Conservation (phyloP, 495 filamentous ascomycete species). For the Amphirosellinia nigrospora region DNA sequence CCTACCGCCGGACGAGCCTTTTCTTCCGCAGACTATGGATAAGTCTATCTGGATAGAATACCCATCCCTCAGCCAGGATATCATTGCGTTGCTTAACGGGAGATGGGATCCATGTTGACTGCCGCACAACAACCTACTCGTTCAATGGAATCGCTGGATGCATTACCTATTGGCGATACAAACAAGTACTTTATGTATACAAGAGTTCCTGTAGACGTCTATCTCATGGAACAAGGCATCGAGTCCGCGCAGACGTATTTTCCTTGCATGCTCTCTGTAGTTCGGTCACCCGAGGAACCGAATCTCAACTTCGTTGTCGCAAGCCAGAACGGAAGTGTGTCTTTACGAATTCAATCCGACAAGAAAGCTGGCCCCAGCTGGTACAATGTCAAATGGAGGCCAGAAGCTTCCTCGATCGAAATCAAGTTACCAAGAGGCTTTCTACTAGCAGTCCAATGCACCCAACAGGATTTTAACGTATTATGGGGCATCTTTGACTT, state of each 20-base stretch:
- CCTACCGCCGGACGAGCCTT: constrained; percentile 67
- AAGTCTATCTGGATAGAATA: constrained; percentile 77
- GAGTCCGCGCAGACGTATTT: constrained; percentile 68
- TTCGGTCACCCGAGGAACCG: constrained; percentile 70
- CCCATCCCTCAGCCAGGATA: constrained; percentile 70
- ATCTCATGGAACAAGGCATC: constrained; percentile 69
- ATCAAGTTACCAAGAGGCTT: constrained; percentile 73
- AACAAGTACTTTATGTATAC: constrained; percentile 72
- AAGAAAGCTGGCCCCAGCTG: constrained; percentile 73
- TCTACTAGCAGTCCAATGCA: constrained; percentile 68
- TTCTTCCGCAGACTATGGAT: constrained; percentile 70
- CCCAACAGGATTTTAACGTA: constrained; percentile 73
- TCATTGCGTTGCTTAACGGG: constrained; percentile 68
- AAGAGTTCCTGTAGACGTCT: constrained; percentile 72
- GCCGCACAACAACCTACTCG: constrained; percentile 39
- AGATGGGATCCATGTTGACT: constrained; percentile 54
- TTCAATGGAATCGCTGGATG: constrained; percentile 61
- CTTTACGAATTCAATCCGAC: constrained; percentile 73
- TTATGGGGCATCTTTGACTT: constrained; percentile 84
- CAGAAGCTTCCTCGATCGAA: constrained; percentile 63
- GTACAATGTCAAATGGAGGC: constrained; percentile 80
- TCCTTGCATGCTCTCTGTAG: constrained; percentile 73
- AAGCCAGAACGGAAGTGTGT: constrained; percentile 77
- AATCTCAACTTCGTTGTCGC: constrained; percentile 71
- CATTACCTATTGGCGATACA: constrained; percentile 77